phyloP scores from a whole-genome alignment of 345 rosid species.

The Eucalyptus tenuipes region DNA sequence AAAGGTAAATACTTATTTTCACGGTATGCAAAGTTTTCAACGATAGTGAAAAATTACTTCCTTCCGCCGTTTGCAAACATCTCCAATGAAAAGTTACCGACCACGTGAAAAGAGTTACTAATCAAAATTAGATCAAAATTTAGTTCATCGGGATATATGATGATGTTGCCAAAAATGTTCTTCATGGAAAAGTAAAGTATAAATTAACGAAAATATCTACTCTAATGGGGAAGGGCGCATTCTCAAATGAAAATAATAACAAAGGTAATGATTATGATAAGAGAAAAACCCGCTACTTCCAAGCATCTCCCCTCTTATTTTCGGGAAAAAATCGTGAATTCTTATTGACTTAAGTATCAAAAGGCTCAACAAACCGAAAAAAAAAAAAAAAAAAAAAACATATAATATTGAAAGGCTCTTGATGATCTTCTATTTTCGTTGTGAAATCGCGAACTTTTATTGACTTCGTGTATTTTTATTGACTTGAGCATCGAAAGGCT shows the following conservation, averaged over 20 bases:
- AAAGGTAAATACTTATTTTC: background rate
- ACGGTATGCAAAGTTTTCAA: background rate
- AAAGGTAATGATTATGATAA: background rate
- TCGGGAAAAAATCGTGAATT: background rate
- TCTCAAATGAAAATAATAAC: background rate
- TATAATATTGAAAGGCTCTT: background rate
- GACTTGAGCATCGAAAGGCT: background rate
- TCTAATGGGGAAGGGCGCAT: background rate
- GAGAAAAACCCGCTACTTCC: background rate
- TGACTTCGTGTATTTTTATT: background rate
- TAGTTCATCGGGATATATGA: background rate
- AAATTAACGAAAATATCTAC: background rate
- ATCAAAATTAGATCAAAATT: background rate
- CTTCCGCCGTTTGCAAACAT: background rate
- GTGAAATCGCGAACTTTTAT: background rate
- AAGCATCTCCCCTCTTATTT: background rate
- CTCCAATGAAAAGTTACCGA: background rate
- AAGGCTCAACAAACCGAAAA: background rate
- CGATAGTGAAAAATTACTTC: background rate
- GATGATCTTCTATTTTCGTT: background rate
- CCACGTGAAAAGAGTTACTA: background rate
- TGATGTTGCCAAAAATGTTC: background rate
- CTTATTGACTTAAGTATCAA: background rate
- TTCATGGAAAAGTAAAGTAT: background rate
- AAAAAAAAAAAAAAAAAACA: too few species aligned